Evolutionary conservation across 768 basidiomycete genomes (phyloP).

Genomic region (Royoungia palumana): DNA sequence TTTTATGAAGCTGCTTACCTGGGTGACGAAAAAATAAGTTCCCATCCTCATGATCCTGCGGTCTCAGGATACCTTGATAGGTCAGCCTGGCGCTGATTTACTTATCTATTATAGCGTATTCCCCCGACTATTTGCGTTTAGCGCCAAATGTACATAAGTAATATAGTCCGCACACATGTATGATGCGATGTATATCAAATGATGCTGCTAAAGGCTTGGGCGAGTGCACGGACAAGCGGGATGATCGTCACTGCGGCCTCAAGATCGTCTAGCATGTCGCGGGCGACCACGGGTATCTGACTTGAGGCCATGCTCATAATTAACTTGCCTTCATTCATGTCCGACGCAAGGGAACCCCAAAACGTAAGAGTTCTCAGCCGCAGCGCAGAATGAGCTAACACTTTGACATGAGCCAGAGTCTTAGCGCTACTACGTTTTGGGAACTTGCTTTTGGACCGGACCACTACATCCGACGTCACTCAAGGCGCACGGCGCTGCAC

Average conservation of each 20-base stretch:
- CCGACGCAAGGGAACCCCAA: conserved; percentile 14
- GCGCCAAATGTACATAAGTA: conserved; percentile 20
- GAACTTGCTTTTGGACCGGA: too few relatives aligned
- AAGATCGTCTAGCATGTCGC: conserved; percentile 12
- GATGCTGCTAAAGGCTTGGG: conserved; percentile 1
- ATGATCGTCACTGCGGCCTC: conserved; percentile 15
- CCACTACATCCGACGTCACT: not conserved
- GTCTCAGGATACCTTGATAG: conserved; percentile 6
- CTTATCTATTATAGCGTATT: conserved; percentile 26
- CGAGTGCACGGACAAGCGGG: not conserved
- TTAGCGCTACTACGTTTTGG: too few relatives aligned
- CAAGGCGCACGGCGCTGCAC: too few relatives aligned
- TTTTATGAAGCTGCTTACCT: not conserved
- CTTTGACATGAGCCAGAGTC: not conserved
- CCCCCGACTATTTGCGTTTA: conserved; percentile 11
- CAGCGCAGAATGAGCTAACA: not conserved
- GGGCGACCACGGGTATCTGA: conserved; percentile 7
- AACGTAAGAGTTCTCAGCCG: conserved; percentile 10
- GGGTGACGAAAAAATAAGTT: conserved; percentile 9
- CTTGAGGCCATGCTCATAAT: conserved; percentile 5
- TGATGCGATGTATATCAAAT: not conserved
- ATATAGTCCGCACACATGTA: conserved; percentile 3
- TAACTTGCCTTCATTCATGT: conserved; percentile 17
- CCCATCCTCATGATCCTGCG: conserved; percentile 12
- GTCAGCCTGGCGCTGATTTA: conserved; percentile 19